These are phyloP conservation scores for Nevesoporus exiguus DNA, from an alignment of 768 basidiomycete species.

Conservation along the genomic window DNA sequence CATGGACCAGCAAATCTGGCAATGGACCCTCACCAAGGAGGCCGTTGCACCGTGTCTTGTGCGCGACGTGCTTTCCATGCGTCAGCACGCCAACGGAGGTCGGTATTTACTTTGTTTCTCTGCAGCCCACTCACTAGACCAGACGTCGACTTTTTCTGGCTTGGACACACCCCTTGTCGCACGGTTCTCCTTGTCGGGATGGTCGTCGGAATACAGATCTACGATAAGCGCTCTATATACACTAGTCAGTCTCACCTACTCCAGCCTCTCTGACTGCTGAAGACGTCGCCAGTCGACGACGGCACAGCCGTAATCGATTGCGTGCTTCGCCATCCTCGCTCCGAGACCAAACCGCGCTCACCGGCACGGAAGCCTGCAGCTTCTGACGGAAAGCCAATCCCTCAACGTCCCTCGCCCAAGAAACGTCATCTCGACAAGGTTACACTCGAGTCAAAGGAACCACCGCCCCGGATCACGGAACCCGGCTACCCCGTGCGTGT, in stretches of 20 bases:
- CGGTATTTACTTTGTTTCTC: background rate
- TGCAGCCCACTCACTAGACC: background rate
- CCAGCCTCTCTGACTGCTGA: background rate
- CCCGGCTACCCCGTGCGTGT: constrained; percentile 48
- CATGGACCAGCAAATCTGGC: constrained; percentile 28
- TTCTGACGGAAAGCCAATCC: background rate
- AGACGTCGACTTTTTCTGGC: constrained; percentile 66
- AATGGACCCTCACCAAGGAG: constrained; percentile 57
- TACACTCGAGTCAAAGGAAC: constrained; percentile 8
- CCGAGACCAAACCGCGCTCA: constrained; percentile 7
- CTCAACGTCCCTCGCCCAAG: constrained; percentile 11
- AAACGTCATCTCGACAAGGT: constrained; percentile 12
- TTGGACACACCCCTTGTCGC: constrained; percentile 69
- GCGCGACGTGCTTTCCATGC: constrained; percentile 50
- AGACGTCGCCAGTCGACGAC: constrained; percentile 58
- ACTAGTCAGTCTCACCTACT: constrained; percentile 36
- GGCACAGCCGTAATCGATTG: constrained; percentile 75
- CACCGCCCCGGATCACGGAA: constrained; percentile 38
- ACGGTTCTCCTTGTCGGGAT: constrained; percentile 59
- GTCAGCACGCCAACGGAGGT: constrained; percentile 34
- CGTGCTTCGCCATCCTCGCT: constrained; percentile 40
- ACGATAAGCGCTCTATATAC: constrained; percentile 60
- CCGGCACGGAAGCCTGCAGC: constrained; percentile 4
- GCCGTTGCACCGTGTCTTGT: constrained; percentile 55
- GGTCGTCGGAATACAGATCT: constrained; percentile 58